These are phyloP conservation scores for Protea cynaroides DNA, from an alignment of 164 flowering plant species.

Conservation along the genomic window DNA sequence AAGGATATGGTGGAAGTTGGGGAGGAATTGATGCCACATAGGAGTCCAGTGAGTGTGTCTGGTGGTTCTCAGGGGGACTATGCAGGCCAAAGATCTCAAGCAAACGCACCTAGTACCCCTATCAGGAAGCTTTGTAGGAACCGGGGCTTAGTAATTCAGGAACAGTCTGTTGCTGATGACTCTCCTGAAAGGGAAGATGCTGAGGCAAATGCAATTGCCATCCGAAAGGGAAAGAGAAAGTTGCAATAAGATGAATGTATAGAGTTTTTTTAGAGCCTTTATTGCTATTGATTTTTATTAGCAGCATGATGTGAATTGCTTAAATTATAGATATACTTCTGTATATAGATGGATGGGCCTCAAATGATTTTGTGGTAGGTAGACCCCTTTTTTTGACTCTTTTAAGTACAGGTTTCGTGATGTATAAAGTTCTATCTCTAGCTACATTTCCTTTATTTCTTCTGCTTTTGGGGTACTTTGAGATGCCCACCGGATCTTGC, in stretches of 20 bases:
- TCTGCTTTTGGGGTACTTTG: not conserved
- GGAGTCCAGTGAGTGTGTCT: not conserved
- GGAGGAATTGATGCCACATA: conserved; percentile 37
- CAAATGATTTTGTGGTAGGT: not conserved
- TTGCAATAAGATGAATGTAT: conserved; percentile 15
- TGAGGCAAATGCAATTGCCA: conserved; percentile 21
- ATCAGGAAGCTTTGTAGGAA: conserved; percentile 22
- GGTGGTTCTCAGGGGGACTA: not conserved
- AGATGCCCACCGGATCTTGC: no score
- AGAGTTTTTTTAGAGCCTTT: not conserved
- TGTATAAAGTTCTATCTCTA: not conserved
- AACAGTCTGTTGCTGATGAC: conserved; percentile 52
- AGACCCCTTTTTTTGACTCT: not conserved
- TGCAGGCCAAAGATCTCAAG: not conserved
- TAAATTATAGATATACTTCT: not conserved
- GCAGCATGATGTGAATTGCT: not conserved
- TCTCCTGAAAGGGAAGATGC: conserved; percentile 38
- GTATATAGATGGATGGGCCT: not conserved
- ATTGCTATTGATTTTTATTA: no score
- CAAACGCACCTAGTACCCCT: conserved; percentile 20
- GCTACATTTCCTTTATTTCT: not conserved
- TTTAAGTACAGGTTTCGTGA: not conserved
- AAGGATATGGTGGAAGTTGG: conserved; percentile 19
- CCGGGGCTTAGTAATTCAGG: conserved; percentile 12
- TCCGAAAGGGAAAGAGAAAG: conserved; percentile 49